Base-by-base conservation (phyloP, 1,139 yeast species). In the Taphrina pruni region DNA sequence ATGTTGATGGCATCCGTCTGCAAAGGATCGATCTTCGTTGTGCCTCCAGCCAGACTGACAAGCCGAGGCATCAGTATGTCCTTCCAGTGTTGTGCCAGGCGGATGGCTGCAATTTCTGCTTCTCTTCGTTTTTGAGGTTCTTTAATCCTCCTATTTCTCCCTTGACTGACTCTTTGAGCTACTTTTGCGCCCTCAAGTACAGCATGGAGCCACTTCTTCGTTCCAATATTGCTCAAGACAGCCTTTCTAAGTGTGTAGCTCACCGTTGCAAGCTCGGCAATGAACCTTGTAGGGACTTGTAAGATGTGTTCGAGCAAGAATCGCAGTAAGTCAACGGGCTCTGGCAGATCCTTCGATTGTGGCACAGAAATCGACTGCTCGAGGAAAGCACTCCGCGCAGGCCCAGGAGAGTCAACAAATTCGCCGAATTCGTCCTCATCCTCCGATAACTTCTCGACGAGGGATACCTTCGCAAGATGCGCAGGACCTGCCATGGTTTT, bases 101-200 rank as follows among this genome's bases (percentile, higher is more conserved):
- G 50, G 11, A 17, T 51, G 2, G 60, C 7, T 8, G 38, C 38
- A 5, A 43, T 48, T 11, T 38, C 60, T 17, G 38, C 52, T 6
- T 54, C 43, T 12, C 57, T 45, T n/a, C 43, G n/a, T 43, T 6
- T 12, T 12, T 51, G 36, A 26, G 17, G 43, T 6, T 52, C 43
- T 52, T 17, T 51, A 7, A 45, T 62, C 6, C 72, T 70, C 5
- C 72, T 71, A 36, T 56, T 65, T 4, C 73, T 62, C 3, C 73
- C 73, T 7, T 69, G 70, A 41, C 72, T 69, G 38, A 72, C 62
- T 11, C 73, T 72, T 12, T 69, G 64, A 14, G 73, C 72, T 36
- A 72, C 70, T 32, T 57, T 57, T 9, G 64, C 67, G 9, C 68
- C 72, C 35, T 60, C 58, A 20, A 62, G 46, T 46, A 72, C 55